Base-by-base conservation (phyloP, 2,329 filamentous ascomycete genomes). In the Epichloe festucae region DNA sequence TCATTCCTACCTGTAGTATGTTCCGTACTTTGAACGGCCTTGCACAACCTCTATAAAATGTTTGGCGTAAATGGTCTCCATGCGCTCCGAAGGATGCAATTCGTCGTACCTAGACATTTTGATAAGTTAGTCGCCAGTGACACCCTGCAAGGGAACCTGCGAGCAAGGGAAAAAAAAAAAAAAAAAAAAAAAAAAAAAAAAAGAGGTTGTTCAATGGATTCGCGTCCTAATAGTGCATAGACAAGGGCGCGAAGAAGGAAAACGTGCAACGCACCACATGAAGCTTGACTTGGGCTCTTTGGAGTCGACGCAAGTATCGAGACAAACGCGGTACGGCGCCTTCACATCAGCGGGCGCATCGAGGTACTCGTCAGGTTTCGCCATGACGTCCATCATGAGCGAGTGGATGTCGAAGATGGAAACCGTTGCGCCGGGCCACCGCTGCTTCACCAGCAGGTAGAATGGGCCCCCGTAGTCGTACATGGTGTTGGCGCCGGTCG, bases 31-130 rank as follows among this genome's bases (percentile, higher is more conserved):
- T 21, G 70, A 73, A n/a, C 60, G 65, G 10, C 70, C 69, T 0
- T 59, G 54, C 3, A 72, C 60, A 14, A 69, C 65, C 5, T 70
- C 65, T 31, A 72, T 59, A 51, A 76, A 74, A 50, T 70, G 62
- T 17, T 65, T 52, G 6, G 65, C 70, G 46, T 73, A 64, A 38
- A 72, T 62, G 52, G 69, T 61, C 40, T 67, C 64, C 65, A 82
- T 76, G 65, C 79, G 77, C 65, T 81, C 74, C 34, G 80, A 82
- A 0, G 85, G 84, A 68, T 91, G 87, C 61, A 90, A 64, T 61
- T 82, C 77, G 65, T 91, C 85, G 59, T 74, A 76, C 68, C 68
- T 70, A 23, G 35, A 21, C 17, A n/a, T 23, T 23, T 4, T 19
- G 34, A 21, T 4, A 40, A 40, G n/a, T 17, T 10, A 31, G 8